Evolutionary conservation across 2,329 filamentous ascomycete genomes (phyloP).

Genomic region (Colletotrichum agaves): DNA sequence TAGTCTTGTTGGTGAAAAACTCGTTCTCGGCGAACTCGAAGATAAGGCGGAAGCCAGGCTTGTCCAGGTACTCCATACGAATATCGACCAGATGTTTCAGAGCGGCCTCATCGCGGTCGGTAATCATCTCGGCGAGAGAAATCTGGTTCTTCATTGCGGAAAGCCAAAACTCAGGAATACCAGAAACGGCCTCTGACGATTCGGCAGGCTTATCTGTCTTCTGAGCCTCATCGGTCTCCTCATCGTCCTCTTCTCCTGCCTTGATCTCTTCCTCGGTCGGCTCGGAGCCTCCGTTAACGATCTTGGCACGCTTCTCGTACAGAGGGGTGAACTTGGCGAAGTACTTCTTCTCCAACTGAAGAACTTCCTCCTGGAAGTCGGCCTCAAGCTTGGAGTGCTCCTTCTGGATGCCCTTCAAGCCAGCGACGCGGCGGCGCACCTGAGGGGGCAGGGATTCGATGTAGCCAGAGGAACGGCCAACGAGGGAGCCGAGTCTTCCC

Average conservation of each 20-base stretch:
- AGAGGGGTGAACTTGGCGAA: slow-evolving; percentile 98
- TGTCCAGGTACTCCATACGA: slow-evolving; percentile 99
- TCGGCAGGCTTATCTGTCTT: slow-evolving; percentile 64
- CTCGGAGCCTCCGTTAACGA: slow-evolving; percentile 88
- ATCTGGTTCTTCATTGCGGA: slow-evolving; percentile 99
- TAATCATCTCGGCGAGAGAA: slow-evolving; percentile 97
- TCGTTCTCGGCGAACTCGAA: slow-evolving; percentile 97
- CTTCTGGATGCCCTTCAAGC: slow-evolving; percentile 97
- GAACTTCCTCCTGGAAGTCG: slow-evolving; percentile 97
- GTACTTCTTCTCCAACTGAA: slow-evolving; percentile 99
- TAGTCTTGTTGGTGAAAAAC: slow-evolving; percentile 96
- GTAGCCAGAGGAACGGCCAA: slow-evolving; percentile 96
- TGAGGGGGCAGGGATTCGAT: slow-evolving; percentile 92
- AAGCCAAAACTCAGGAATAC: slow-evolving; percentile 99
- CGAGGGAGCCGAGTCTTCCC: slow-evolving; percentile 90
- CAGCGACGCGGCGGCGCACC: slow-evolving; percentile 92
- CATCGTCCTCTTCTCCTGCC: slow-evolving; percentile 81
- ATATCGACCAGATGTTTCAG: slow-evolving; percentile 92
- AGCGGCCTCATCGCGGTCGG: slow-evolving; percentile 93
- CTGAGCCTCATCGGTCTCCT: slow-evolving; percentile 68
- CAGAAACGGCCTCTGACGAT: slow-evolving; percentile 66
- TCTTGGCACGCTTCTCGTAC: slow-evolving; percentile 93
- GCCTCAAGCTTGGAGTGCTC: slow-evolving; percentile 98
- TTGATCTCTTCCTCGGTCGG: slow-evolving; percentile 88
- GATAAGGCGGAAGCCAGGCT: slow-evolving; percentile 96